phyloP scores from a whole-genome alignment of 2,329 filamentous ascomycete genomes.

The Elsinoe perseae region DNA sequence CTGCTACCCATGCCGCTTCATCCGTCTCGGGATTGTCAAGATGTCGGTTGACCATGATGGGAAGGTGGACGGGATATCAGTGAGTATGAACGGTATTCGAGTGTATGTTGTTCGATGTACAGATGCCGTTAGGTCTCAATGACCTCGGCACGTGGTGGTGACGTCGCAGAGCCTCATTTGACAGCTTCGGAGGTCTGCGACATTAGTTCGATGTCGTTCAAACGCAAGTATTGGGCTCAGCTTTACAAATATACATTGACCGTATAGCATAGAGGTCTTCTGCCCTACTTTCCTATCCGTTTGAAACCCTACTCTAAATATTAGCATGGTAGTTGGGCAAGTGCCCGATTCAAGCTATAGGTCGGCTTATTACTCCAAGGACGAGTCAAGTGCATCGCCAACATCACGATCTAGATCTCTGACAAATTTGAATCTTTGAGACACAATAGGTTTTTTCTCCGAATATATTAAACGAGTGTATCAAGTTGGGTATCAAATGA shows the following conservation, averaged over 20 bases:
- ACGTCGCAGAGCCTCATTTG: not conserved
- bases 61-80: not conserved
- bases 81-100: not conserved
- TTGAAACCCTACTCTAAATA: not conserved
- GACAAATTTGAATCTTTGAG: not conserved
- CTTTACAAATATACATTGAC: not conserved
- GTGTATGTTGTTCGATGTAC: not conserved
- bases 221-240: not conserved
- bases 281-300: not conserved
- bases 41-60: slow-evolving; percentile 30
- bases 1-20: slow-evolving; percentile 63
- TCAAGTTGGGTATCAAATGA: not conserved
- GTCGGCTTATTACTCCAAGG: not conserved
- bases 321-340: not conserved
- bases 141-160: not conserved
- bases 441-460: not conserved
- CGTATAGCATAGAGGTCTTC: not conserved
- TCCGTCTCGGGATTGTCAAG: slow-evolving; percentile 59
- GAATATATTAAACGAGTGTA: slow-evolving; percentile 5
- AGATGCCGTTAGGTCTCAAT: not conserved
- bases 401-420: not conserved
- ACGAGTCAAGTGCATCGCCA: not conserved
- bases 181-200: not conserved
- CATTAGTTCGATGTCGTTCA: not conserved
- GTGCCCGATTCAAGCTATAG: not conserved